These are phyloP conservation scores for Trypanosoma avium DNA, from an alignment of 208 protist genomes.

Conservation along the genomic window DNA sequence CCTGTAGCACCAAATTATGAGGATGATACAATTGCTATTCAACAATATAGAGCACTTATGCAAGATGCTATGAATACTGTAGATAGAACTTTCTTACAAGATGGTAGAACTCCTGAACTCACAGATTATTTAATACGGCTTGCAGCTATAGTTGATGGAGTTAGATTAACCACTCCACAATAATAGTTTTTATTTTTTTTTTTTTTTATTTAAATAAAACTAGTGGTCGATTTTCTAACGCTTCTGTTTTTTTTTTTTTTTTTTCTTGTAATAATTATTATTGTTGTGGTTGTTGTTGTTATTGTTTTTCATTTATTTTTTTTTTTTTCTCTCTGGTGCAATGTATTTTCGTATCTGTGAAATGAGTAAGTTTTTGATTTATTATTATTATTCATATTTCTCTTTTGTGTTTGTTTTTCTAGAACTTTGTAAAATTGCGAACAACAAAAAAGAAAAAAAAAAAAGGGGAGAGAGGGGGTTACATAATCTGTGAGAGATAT, in stretches of 20 bases:
- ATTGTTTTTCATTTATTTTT: too few species aligned
- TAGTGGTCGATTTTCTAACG: neutral
- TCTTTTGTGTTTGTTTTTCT: too few species aligned
- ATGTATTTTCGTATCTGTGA: too few species aligned
- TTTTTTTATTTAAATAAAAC: neutral
- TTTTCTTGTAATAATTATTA: too few species aligned
- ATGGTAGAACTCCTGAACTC: slow-evolving; percentile 61
- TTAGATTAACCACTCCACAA: slow-evolving; percentile 51
- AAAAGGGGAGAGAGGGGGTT: too few species aligned
- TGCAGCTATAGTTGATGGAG: slow-evolving; percentile 60
- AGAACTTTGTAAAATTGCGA: too few species aligned
- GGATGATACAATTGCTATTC: slow-evolving; percentile 48
- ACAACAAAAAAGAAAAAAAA: too few species aligned
- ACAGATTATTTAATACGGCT: slow-evolving; percentile 73
- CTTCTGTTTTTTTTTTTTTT: neutral
- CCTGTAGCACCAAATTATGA: slow-evolving; percentile 42
- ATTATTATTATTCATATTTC: too few species aligned
- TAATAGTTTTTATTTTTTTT: neutral
- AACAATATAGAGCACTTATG: slow-evolving; percentile 80
- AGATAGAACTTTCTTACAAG: slow-evolving; percentile 75
- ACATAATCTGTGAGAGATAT: too few species aligned
- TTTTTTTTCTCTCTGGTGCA: too few species aligned
- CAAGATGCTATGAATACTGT: slow-evolving; percentile 76
- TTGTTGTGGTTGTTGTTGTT: too few species aligned
- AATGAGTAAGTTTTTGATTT: too few species aligned